These are phyloP conservation scores for Oryza punctata DNA, from an alignment of 176 grass and related monocot genomes.

Conservation along the genomic window DNA sequence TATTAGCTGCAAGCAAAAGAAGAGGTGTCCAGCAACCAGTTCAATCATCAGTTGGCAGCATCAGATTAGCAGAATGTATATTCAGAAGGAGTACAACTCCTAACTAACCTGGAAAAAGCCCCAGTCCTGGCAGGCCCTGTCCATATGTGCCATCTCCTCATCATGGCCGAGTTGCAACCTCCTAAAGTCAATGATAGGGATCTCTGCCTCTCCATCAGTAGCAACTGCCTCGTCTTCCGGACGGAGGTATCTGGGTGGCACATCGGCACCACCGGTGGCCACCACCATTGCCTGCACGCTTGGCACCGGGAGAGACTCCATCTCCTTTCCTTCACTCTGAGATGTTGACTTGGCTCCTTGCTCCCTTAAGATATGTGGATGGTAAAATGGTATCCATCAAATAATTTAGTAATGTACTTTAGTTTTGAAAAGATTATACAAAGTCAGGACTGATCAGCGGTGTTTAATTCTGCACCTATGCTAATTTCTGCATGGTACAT, in stretches of 20 bases:
- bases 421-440: neutral
- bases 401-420: neutral
- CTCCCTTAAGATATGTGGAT: neutral
- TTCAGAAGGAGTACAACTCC: neutral
- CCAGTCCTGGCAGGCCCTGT: conserved; percentile 55
- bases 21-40: neutral
- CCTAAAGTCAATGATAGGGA: conserved; percentile 37
- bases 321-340: neutral
- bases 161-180: neutral
- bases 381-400: neutral
- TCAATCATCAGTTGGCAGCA: neutral
- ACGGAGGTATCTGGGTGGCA: conserved; percentile 40
- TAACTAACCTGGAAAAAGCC: conserved; percentile 60
- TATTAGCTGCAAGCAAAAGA: conserved; percentile 26
- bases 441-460: neutral
- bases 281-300: conserved; percentile 45
- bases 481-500: too few species aligned
- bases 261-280: neutral
- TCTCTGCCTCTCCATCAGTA: neutral
- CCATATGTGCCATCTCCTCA: conserved; percentile 34
- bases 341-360: neutral
- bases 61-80: neutral
- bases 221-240: neutral
- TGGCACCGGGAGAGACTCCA: conserved; percentile 49
- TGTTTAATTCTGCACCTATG: neutral